phyloP scores from a whole-genome alignment of 2,329 filamentous ascomycete genomes.

The Verticillium klebahnii region DNA sequence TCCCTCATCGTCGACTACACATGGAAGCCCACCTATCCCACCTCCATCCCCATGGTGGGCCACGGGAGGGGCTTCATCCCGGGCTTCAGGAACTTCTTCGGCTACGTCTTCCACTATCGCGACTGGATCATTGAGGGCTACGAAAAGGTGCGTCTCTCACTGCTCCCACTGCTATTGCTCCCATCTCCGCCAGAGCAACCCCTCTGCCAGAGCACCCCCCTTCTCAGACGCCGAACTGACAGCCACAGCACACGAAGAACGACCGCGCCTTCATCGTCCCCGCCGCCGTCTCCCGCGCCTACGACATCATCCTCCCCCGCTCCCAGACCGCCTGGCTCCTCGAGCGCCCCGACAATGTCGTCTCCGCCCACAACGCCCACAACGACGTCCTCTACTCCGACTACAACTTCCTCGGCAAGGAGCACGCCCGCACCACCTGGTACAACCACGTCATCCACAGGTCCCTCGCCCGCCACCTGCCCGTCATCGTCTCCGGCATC shows the following conservation, averaged over 20 bases:
- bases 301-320: conserved; percentile 39
- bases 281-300: conserved; percentile 31
- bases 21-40: conserved; percentile 32
- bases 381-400: conserved; percentile 29
- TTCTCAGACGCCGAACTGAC: neutral
- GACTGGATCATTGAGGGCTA: conserved; percentile 39
- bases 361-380: conserved; percentile 37
- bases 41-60: conserved; percentile 35
- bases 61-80: conserved; percentile 29
- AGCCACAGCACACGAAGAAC: conserved; percentile 33
- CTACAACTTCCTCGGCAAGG: conserved; percentile 37
- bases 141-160: conserved; percentile 24
- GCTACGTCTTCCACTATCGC: conserved; percentile 31
- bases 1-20: conserved; percentile 35
- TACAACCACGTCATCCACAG: conserved; percentile 38
- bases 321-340: conserved; percentile 41
- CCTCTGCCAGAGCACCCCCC: neutral
- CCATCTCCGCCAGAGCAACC: too few species aligned
- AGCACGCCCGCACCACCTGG: conserved; percentile 29
- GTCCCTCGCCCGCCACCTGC: conserved; percentile 35
- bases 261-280: conserved; percentile 36
- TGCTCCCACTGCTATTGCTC: neutral
- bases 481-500: conserved; percentile 31
- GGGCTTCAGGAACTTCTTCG: conserved; percentile 32
- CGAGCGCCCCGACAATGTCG: conserved; percentile 37